Evolutionary conservation across 257 asterid species (phyloP).

Genomic region (Penstemon barbatus): DNA sequence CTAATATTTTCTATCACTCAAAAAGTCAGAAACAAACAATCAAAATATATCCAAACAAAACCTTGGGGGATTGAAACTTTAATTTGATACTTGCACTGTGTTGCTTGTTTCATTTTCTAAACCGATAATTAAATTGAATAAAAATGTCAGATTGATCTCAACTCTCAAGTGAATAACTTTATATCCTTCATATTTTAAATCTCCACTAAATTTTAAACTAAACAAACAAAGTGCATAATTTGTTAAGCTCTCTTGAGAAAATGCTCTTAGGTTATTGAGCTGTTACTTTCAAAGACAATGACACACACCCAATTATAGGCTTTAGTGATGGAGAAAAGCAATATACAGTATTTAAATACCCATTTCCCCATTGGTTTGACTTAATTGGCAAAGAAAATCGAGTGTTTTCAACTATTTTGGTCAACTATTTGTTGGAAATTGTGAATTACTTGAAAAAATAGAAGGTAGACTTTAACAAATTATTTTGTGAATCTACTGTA

Average conservation of each 20-base stretch:
- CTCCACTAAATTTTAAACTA: neutral
- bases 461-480: slow-evolving; percentile 24
- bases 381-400: slow-evolving; percentile 21
- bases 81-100: no score
- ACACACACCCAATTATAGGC: slow-evolving; percentile 24
- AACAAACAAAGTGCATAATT: neutral
- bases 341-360: slow-evolving; percentile 18
- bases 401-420: slow-evolving; percentile 2
- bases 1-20: no score
- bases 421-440: slow-evolving; percentile 18
- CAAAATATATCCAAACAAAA: no score
- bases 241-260: neutral
- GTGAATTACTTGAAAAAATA: slow-evolving; percentile 18
- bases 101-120: no score
- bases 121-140: no score
- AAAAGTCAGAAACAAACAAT: no score
- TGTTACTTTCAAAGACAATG: slow-evolving; percentile 21
- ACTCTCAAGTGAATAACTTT: no score
- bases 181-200: no score
- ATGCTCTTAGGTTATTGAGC: neutral
- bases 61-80: no score
- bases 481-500: slow-evolving; percentile 22
- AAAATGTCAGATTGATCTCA: no score
- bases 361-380: slow-evolving; percentile 13
- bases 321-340: slow-evolving; percentile 30